Evolutionary conservation across 2,329 filamentous ascomycete genomes (phyloP).

Genomic region (Sporothrix mexicana): DNA sequence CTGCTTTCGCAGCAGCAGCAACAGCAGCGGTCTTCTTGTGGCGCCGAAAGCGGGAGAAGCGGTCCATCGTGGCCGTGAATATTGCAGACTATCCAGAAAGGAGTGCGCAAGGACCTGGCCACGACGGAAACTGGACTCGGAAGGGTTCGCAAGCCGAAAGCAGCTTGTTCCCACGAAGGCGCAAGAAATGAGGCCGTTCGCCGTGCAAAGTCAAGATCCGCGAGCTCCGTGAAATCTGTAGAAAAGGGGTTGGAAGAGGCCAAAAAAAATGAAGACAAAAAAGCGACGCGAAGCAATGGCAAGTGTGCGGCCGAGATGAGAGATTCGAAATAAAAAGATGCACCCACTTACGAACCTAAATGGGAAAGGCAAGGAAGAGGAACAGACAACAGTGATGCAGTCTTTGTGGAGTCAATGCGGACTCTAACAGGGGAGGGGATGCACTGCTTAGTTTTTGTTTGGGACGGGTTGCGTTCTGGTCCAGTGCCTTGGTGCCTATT

Average conservation of each 20-base stretch:
- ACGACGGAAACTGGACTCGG: neutral
- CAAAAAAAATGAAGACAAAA: neutral
- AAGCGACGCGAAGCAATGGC: constrained; percentile 5
- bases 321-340: constrained; percentile 28
- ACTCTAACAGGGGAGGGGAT: neutral
- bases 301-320: neutral
- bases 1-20: constrained; percentile 13
- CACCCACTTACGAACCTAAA: constrained; percentile 22
- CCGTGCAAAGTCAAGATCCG: neutral
- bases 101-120: neutral
- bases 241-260: constrained; percentile 6
- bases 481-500: neutral
- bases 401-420: constrained; percentile 27
- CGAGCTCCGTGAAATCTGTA: neutral
- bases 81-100: neutral
- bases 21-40: constrained; percentile 41
- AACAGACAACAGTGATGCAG: constrained; percentile 20
- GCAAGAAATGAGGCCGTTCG: neutral
- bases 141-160: constrained; percentile 10
- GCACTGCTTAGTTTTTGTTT: constrained; percentile 9
- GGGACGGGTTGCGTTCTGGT: constrained; percentile 4
- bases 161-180: constrained; percentile 4
- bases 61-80: constrained; percentile 41
- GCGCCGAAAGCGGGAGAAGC: constrained; percentile 44
- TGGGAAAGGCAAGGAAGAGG: constrained; percentile 22